Evolutionary conservation across 257 asterid genomes (phyloP).

Genomic region (Capsicum baccatum): DNA sequence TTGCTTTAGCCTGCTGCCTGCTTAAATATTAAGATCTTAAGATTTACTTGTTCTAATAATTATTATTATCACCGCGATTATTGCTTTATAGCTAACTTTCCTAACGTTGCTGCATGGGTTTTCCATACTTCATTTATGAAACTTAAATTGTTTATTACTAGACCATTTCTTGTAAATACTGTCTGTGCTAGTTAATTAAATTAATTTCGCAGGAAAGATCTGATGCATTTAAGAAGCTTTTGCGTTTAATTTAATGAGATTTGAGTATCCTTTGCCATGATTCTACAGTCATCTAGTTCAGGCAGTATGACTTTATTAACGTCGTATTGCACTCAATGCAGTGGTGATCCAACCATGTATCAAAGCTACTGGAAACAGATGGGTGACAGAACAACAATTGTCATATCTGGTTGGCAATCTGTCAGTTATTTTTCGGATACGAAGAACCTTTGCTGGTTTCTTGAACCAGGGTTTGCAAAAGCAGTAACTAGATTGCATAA

Average conservation of each 20-base stretch:
- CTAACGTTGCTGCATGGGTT: not conserved
- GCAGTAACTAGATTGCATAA: constrained; percentile 72
- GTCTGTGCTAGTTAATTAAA: constrained; percentile 17
- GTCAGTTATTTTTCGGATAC: constrained; percentile 85
- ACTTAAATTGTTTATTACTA: not conserved
- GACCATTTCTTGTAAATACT: not conserved
- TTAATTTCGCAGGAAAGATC: not conserved
- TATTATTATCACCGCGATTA: not conserved
- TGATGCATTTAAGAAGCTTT: not conserved
- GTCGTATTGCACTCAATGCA: constrained; percentile 31
- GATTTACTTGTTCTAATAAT: not conserved
- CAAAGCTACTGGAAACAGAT: constrained; percentile 74
- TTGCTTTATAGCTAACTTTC: not conserved
- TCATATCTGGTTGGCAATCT: constrained; percentile 88
- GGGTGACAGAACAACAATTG: constrained; percentile 70
- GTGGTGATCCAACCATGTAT: constrained; percentile 98
- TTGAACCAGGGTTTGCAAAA: constrained; percentile 71
- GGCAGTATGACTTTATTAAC: not conserved
- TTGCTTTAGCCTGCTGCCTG: not conserved
- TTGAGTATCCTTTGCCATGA: not conserved
- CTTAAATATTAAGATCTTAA: not conserved
- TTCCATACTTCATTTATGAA: not conserved
- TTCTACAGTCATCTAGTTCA: not conserved
- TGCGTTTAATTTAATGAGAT: not conserved
- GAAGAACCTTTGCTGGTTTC: constrained; percentile 78